These are phyloP conservation scores for Colletotrichum shisoi DNA, from an alignment of 2,329 filamentous ascomycete species.

Conservation along the genomic window DNA sequence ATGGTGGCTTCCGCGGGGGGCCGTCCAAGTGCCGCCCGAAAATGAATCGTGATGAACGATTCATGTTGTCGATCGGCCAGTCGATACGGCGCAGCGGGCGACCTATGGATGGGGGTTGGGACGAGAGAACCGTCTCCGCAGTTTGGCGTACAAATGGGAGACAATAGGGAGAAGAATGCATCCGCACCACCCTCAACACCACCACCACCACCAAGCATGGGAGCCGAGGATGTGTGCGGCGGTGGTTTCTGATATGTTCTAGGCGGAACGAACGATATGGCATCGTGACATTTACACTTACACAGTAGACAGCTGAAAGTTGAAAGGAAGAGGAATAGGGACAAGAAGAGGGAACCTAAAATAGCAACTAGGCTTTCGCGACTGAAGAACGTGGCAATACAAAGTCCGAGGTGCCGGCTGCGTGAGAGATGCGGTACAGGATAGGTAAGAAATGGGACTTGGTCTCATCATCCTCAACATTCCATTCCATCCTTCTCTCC, in stretches of 20 bases:
- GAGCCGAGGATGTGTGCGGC: background rate
- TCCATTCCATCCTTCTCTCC: background rate
- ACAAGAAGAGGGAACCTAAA: conserved; percentile 3
- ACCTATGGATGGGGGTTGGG: conserved; percentile 11
- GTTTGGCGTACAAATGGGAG: background rate
- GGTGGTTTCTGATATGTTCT: conserved; percentile 4
- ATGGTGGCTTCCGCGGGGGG: conserved; percentile 23
- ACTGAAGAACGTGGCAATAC: conserved; percentile 20
- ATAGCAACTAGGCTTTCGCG: conserved; percentile 15
- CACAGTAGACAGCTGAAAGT: conserved; percentile 2
- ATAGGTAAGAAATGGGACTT: background rate
- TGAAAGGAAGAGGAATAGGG: background rate
- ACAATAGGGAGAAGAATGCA: background rate
- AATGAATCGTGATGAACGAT: conserved; percentile 28
- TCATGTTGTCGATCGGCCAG: background rate
- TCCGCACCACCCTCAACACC: background rate
- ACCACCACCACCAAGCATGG: background rate
- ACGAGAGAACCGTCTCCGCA: conserved; percentile 6
- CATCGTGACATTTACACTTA: background rate
- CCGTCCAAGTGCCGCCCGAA: conserved; percentile 26
- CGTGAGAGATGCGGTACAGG: background rate
- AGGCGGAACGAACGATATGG: background rate
- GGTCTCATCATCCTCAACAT: background rate
- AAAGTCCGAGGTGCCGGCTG: conserved; percentile 6
- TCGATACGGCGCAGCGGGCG: background rate